These are phyloP conservation scores for Thelonectria olida DNA, from an alignment of 2,329 filamentous ascomycete genomes.

Conservation along the genomic window DNA sequence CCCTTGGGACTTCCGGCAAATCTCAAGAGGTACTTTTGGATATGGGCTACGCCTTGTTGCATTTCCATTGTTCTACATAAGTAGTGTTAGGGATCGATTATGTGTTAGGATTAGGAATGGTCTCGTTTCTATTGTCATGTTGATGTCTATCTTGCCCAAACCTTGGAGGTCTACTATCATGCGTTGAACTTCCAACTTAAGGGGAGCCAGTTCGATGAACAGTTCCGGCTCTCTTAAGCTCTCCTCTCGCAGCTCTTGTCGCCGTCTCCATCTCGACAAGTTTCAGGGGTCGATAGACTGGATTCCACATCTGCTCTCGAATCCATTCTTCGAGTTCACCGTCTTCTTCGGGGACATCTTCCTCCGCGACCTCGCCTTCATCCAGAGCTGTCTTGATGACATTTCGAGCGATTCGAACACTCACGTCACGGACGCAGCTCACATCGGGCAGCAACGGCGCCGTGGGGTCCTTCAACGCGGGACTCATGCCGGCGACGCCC, in stretches of 20 bases:
- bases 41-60: slow-evolving; percentile 20
- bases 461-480: slow-evolving; percentile 70
- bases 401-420: slow-evolving; percentile 77
- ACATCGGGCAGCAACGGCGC: slow-evolving; percentile 81
- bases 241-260: slow-evolving; percentile 61
- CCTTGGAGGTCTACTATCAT: background rate
- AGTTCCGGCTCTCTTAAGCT: slow-evolving; percentile 43
- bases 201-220: slow-evolving; percentile 34
- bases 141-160: background rate
- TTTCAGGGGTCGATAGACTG: slow-evolving; percentile 72
- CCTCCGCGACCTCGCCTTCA: slow-evolving; percentile 72
- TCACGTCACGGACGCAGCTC: slow-evolving; percentile 76
- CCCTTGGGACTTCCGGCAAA: slow-evolving; percentile 20
- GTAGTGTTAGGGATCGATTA: slow-evolving; percentile 11
- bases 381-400: slow-evolving; percentile 78
- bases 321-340: slow-evolving; percentile 75
- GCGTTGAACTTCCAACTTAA: background rate
- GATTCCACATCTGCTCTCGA: slow-evolving; percentile 81
- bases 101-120: background rate
- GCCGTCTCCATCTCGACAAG: slow-evolving; percentile 62
- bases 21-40: slow-evolving; percentile 27
- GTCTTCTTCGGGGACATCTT: slow-evolving; percentile 68
- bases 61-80: slow-evolving; percentile 5
- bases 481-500: slow-evolving; percentile 76
- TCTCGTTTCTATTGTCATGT: too few relatives aligned